These are phyloP conservation scores for Coemansia sp. DNA, from an alignment of 192 early-diverging fungal species.

Conservation along the genomic window DNA sequence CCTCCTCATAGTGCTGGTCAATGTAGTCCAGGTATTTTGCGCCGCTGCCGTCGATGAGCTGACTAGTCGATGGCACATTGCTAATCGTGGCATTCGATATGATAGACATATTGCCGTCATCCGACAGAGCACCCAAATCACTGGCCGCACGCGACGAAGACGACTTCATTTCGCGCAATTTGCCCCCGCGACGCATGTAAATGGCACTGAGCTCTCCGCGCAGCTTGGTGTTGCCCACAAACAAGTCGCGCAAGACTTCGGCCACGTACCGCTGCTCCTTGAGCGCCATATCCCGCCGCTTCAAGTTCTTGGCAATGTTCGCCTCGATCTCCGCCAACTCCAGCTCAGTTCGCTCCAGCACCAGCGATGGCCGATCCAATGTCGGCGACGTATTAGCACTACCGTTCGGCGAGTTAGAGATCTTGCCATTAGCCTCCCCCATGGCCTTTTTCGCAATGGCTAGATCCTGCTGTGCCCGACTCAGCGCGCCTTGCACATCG, in stretches of 20 bases:
- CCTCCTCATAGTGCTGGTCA: conserved; percentile 44
- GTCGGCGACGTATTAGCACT: conserved; percentile 20
- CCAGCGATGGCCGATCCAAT: conserved; percentile 2
- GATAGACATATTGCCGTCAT: conserved; percentile 32
- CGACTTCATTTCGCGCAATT: conserved; percentile 27
- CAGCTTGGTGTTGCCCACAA: conserved; percentile 36
- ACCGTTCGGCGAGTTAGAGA: background rate
- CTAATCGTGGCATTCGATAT: conserved; percentile 29
- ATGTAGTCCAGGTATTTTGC: conserved; percentile 26
- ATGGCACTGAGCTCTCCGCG: conserved; percentile 34
- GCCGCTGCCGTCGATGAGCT: conserved; percentile 40
- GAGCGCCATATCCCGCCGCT: conserved; percentile 23
- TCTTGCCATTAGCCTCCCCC: background rate
- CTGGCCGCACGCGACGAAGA: conserved; percentile 16
- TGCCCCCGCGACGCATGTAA: conserved; percentile 38
- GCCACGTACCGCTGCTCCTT: conserved; percentile 43
- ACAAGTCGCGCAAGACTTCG: conserved; percentile 29
- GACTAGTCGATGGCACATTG: conserved; percentile 41
- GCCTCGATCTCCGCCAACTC: conserved; percentile 20
- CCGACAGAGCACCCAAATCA: conserved; percentile 15
- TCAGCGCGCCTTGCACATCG: conserved; percentile 22
- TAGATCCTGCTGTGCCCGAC: background rate
- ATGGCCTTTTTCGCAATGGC: background rate
- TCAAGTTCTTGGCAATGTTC: conserved; percentile 8
- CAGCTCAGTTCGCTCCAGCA: conserved; percentile 3